These are phyloP conservation scores for Umbelopsis sp. DNA, from an alignment of 192 early-diverging fungal species.

Conservation along the genomic window DNA sequence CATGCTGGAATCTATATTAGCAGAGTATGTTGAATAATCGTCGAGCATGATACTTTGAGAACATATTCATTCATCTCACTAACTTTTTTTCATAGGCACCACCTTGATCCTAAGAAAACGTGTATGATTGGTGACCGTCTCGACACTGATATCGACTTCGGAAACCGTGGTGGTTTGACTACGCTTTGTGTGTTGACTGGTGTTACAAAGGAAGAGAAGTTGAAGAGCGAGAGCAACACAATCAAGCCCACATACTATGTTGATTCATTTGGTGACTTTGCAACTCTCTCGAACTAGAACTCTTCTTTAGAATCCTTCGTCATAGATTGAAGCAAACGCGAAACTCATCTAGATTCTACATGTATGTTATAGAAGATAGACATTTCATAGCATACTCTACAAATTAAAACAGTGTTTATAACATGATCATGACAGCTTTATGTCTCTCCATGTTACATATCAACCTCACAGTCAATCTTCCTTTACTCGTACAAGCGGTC, in stretches of 20 bases:
- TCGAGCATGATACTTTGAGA: not conserved
- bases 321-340: not conserved
- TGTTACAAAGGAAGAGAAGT: conserved; percentile 45
- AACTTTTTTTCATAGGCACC: not conserved
- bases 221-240: conserved; percentile 32
- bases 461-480: no score
- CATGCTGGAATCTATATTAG: conserved; percentile 92
- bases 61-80: not conserved
- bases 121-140: conserved; percentile 98
- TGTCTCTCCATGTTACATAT: no score
- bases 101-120: conserved; percentile 76
- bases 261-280: conserved; percentile 48
- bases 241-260: conserved; percentile 54
- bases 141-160: conserved; percentile 97
- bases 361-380: no score
- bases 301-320: not conserved
- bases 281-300: not conserved
- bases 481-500: no score
- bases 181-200: conserved; percentile 95
- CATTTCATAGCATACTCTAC: no score
- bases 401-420: no score
- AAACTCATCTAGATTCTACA: no score
- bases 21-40: conserved; percentile 56
- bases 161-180: conserved; percentile 77
- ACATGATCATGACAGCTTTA: no score